Evolutionary conservation across 345 rosid species (phyloP), one percentile per base, ranked within the genome.

Genomic region (Eucalyptus rudis): DNA sequence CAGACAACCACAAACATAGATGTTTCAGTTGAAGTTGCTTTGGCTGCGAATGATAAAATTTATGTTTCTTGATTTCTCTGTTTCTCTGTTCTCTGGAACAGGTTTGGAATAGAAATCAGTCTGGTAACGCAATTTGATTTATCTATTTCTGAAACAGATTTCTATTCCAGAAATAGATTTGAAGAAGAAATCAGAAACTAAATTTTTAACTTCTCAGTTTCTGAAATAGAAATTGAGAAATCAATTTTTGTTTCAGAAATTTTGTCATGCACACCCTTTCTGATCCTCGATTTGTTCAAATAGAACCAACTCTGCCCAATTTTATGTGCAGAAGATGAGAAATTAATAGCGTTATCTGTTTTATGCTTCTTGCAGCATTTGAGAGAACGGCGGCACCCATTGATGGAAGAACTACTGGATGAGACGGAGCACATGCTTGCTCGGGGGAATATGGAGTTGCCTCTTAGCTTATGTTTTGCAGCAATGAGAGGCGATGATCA

Each of bases 401-500:
- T 90, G 87, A 95, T 94, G 96, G 90, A 93, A 90, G 92, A 91
- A 89, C 89, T 97, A 62, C 92, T 96, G 88, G 86, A 89, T 64
- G 97, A 96, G 47, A 95, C 95, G 9, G 98, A 96, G 91, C 96
- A 91, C 88, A 94, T 96, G 95, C 90, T 97, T 89, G 95, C 97
- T 92, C 94, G 91, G 50, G 99, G 98, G 33, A 93, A 95, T 91
- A 93, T 93, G 97, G 97, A 94, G 86, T 87, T 96, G 91, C 98
- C 99, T 92, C 97, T 97, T 64, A 94, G 94, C 87, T 89, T 96
- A 29, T 95, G 96, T 90, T 95, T 96, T 88, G 99, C 99, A 7
- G 96, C 99, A n/a, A 89, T 85, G 47, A 95, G 99, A 93, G 96
- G 96, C 59, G 99, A 97, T 71, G 99, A 96, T 89, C 92, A 94